These are phyloP conservation scores for Iberis pinnata DNA, from an alignment of 345 rosid species.

Conservation along the genomic window DNA sequence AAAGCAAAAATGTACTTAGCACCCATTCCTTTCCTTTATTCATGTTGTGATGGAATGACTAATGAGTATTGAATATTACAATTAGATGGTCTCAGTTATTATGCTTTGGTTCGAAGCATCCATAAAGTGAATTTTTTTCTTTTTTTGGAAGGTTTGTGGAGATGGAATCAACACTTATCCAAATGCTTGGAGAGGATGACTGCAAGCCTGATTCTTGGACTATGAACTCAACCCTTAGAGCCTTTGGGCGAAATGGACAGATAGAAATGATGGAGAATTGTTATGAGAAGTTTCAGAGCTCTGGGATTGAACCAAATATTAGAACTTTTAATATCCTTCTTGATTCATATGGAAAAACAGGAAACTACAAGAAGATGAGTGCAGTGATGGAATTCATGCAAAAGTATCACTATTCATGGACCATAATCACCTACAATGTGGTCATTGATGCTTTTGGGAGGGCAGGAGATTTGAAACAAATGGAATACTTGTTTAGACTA, in stretches of 20 bases:
- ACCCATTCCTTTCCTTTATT: not conserved
- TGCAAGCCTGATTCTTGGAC: slow-evolving; percentile 93
- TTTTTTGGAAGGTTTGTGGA: slow-evolving; percentile 61
- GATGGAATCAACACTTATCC: slow-evolving; percentile 74
- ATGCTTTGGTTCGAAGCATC: slow-evolving; percentile 1
- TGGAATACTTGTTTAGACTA: slow-evolving; percentile 79
- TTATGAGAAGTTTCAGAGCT: slow-evolving; percentile 83
- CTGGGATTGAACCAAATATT: slow-evolving; percentile 84
- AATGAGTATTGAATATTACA: no score
- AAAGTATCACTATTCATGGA: slow-evolving; percentile 88
- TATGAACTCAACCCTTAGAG: slow-evolving; percentile 83
- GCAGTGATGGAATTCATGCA: slow-evolving; percentile 93
- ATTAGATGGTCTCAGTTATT: slow-evolving; percentile 20
- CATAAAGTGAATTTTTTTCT: not conserved
- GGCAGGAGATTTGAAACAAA: slow-evolving; percentile 75
- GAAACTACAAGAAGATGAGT: slow-evolving; percentile 74
- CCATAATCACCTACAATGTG: slow-evolving; percentile 84
- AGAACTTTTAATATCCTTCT: slow-evolving; percentile 80
- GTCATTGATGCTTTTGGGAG: slow-evolving; percentile 86
- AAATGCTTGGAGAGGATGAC: slow-evolving; percentile 59
- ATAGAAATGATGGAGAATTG: slow-evolving; percentile 83
- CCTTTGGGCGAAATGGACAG: slow-evolving; percentile 80
- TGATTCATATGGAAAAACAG: slow-evolving; percentile 78
- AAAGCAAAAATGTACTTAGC: slow-evolving; percentile 62
- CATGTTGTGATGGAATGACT: not conserved